These are phyloP conservation scores for Ophiostoma quercus DNA, from an alignment of 2,329 filamentous ascomycete species.

Conservation along the genomic window DNA sequence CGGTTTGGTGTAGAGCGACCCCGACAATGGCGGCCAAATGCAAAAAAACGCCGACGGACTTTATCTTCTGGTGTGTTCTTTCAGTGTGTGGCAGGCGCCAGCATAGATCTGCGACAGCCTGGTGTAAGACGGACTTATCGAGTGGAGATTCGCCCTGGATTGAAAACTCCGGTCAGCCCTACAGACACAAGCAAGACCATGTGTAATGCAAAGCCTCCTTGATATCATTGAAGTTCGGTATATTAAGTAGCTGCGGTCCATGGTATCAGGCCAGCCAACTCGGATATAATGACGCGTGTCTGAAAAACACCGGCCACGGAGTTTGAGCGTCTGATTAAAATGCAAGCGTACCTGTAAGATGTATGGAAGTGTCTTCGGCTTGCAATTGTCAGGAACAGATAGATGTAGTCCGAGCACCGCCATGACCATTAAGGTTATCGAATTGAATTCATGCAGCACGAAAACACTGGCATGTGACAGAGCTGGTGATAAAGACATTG, in stretches of 20 bases:
- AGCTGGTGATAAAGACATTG: no score
- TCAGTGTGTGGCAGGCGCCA: background rate
- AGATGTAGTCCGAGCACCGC: no score
- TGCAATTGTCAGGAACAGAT: no score
- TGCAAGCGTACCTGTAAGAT: no score
- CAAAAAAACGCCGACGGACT: background rate
- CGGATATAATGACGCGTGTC: background rate
- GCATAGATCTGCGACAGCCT: background rate
- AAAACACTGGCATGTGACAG: no score
- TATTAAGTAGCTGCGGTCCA: background rate
- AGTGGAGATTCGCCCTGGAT: background rate
- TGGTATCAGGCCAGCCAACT: background rate
- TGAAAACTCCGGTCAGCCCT: background rate
- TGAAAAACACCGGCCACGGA: no score
- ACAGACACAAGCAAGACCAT: background rate
- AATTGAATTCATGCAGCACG: no score
- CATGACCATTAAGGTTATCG: no score
- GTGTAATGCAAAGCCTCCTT: background rate
- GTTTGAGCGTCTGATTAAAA: background rate
- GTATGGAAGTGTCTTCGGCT: no score
- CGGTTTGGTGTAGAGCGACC: background rate
- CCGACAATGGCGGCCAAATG: background rate
- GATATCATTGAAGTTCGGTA: background rate
- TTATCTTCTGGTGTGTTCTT: background rate
- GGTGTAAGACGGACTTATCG: slow-evolving; percentile 4